phyloP scores from a whole-genome alignment of 2,329 filamentous ascomycete genomes.

The Didymella segeticola region DNA sequence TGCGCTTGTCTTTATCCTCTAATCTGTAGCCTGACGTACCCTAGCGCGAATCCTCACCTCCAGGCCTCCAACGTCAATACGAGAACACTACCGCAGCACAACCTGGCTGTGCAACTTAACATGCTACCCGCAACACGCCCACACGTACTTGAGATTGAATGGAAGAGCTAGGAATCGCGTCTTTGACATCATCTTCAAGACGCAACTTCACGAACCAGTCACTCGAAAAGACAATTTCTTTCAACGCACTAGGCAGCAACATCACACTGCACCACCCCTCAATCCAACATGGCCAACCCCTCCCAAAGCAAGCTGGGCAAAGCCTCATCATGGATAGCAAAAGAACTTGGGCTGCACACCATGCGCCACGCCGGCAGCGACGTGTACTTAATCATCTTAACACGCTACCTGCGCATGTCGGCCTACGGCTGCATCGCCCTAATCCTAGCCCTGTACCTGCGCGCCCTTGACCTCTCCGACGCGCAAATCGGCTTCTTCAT shows the following conservation, averaged over 20 bases:
- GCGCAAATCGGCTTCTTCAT: slow-evolving; percentile 50
- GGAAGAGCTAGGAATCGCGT: background rate
- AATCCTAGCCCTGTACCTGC: slow-evolving; percentile 48
- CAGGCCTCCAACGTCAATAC: slow-evolving; percentile 20
- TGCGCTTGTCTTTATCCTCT: no score
- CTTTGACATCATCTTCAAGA: background rate
- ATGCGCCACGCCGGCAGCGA: slow-evolving; percentile 37
- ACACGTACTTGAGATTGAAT: background rate
- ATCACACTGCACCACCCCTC: background rate
- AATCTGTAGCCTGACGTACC: background rate
- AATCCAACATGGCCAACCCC: background rate
- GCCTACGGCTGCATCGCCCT: slow-evolving; percentile 48
- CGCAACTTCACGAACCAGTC: no score
- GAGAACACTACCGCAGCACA: slow-evolving; percentile 1
- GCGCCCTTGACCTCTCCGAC: slow-evolving; percentile 45
- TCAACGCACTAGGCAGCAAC: background rate
- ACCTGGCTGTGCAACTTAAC: slow-evolving; percentile 16
- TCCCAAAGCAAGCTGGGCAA: background rate
- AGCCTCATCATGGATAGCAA: background rate
- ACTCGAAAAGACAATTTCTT: background rate
- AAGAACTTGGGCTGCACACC: slow-evolving; percentile 39
- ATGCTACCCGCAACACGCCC: background rate
- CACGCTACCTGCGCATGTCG: slow-evolving; percentile 47
- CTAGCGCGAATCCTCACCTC: slow-evolving; percentile 8
- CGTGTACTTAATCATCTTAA: slow-evolving; percentile 44